Conservation (phyloP, 1,139 yeast genomes). For the Blastobotrys elegans region DNA sequence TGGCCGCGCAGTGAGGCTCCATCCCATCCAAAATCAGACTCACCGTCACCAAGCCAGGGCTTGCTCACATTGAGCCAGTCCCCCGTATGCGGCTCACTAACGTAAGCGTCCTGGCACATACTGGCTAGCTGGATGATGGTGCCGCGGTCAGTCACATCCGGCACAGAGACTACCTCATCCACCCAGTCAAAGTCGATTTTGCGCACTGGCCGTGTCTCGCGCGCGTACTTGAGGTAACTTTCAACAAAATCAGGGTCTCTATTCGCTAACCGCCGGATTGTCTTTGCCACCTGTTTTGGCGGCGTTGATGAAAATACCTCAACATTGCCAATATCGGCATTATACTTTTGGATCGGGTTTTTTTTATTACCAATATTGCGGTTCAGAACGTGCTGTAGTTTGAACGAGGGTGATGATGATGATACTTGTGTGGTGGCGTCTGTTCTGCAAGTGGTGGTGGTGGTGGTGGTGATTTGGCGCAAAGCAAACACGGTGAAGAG, state of each 20-base stretch:
- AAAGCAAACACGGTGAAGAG: too few relatives aligned
- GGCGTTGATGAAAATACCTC: too few relatives aligned
- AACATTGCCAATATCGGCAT: too few relatives aligned
- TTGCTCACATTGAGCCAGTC: conserved; percentile 85
- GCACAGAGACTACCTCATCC: conserved; percentile 44
- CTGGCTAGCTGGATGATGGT: conserved; percentile 74
- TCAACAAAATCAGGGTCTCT: conserved; percentile 64
- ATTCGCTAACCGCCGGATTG: conserved; percentile 47
- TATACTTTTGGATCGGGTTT: too few relatives aligned
- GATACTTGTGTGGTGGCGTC: too few relatives aligned
- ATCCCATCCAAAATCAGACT: conserved; percentile 69
- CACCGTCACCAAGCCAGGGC: conserved; percentile 50
- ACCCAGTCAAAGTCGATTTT: conserved; percentile 30
- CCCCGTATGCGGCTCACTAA: conserved; percentile 65
- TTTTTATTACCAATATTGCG: conserved; percentile 24
- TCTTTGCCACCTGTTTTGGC: conserved; percentile 13
- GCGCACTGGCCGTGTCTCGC: conserved; percentile 24
- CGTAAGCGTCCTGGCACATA: conserved; percentile 91
- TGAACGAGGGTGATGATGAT: conserved; percentile 11
- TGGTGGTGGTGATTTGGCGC: too few relatives aligned
- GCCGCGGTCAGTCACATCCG: conserved; percentile 67
- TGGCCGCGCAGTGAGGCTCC: conserved; percentile 85
- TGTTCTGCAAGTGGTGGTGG: too few relatives aligned
- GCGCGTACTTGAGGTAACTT: conserved; percentile 57
- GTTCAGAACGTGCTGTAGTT: conserved; percentile 23